A percentile compares a stretch with the other conserved stretches of the same genome.
Evolutionary conservation across 306 rosid species (phyloP).

Genomic region (Prunus mume): DNA sequence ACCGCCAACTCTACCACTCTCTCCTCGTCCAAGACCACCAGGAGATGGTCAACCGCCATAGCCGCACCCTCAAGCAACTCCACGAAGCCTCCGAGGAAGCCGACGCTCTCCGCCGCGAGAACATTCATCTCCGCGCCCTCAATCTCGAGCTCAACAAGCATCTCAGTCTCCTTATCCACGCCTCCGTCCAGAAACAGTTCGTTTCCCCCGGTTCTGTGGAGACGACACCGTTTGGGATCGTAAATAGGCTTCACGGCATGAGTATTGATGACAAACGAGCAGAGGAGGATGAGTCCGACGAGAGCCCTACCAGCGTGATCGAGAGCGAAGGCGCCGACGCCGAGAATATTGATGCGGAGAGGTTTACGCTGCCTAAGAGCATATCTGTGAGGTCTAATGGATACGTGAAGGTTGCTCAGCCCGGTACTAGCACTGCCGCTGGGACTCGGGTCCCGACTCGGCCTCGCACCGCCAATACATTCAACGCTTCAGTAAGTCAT

Average conservation of each 20-base stretch:
- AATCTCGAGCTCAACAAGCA: constrained; percentile 73
- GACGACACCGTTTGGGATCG: constrained; percentile 20
- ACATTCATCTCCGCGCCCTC: constrained; percentile 56
- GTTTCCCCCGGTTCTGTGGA: constrained; percentile 18
- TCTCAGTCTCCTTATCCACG: constrained; percentile 55
- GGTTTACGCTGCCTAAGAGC: constrained; percentile 84
- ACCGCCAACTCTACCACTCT: constrained; percentile 38
- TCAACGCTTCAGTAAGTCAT: constrained; percentile 55
- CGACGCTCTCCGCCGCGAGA: constrained; percentile 67
- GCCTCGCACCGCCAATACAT: constrained; percentile 45
- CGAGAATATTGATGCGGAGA: constrained; percentile 51
- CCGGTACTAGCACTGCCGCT: constrained; percentile 33
- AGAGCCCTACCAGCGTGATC: constrained; percentile 64
- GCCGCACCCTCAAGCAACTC: constrained; percentile 68
- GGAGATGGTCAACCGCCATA: constrained; percentile 86
- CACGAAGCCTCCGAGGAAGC: constrained; percentile 64
- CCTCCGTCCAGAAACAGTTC: constrained; percentile 37
- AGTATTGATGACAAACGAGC: constrained; percentile 10
- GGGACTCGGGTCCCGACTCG: constrained; percentile 47
- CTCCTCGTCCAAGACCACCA: constrained; percentile 67
- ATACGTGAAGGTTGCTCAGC: constrained; percentile 57
- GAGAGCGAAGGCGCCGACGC: constrained; percentile 32
- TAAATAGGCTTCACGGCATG: constrained; percentile 17
- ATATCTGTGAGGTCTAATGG: constrained; percentile 87
- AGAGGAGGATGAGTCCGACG: constrained; percentile 39